Evolutionary conservation across 371 early-diverging fungal species (phyloP).

Genomic region (Mortierella sp.): DNA sequence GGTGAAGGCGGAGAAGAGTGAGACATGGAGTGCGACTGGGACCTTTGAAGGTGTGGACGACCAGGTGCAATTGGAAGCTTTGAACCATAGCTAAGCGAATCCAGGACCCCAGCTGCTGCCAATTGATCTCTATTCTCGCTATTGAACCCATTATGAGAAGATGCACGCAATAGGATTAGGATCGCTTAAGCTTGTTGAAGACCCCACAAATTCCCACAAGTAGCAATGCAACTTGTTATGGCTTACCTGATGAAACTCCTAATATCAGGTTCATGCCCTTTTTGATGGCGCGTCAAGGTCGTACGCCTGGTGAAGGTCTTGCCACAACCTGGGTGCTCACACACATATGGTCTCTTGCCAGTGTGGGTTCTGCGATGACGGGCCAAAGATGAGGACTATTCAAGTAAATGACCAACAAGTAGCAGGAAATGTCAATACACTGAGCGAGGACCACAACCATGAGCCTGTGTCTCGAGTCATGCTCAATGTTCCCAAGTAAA

Average conservation of each 20-base stretch:
- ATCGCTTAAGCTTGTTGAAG: no score
- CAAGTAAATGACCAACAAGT: background rate
- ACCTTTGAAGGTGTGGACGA: slow-evolving; percentile 36
- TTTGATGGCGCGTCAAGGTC: slow-evolving; percentile 72
- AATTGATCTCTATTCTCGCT: slow-evolving; percentile 50
- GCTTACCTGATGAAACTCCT: slow-evolving; percentile 49
- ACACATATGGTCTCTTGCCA: slow-evolving; percentile 59
- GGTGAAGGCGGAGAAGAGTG: slow-evolving; percentile 51
- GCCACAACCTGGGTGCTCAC: slow-evolving; percentile 57
- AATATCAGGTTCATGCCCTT: slow-evolving; percentile 55
- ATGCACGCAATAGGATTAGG: no score
- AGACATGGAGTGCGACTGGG: slow-evolving; percentile 30
- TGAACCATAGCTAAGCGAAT: slow-evolving; percentile 32
- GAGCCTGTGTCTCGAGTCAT: no score
- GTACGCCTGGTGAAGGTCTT: slow-evolving; percentile 68
- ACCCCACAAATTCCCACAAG: no score
- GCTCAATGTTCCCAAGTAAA: no score
- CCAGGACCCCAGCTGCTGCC: slow-evolving; percentile 48
- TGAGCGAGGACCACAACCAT: background rate
- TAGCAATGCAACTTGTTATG: no score
- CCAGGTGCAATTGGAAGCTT: slow-evolving; percentile 26
- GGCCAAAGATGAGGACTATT: slow-evolving; percentile 54
- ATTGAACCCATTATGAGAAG: background rate
- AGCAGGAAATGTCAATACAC: background rate
- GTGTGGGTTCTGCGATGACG: slow-evolving; percentile 57